phyloP scores from a whole-genome alignment of 1,284 basidiomycete genomes.

The Pseudozyma hubeiensis region DNA sequence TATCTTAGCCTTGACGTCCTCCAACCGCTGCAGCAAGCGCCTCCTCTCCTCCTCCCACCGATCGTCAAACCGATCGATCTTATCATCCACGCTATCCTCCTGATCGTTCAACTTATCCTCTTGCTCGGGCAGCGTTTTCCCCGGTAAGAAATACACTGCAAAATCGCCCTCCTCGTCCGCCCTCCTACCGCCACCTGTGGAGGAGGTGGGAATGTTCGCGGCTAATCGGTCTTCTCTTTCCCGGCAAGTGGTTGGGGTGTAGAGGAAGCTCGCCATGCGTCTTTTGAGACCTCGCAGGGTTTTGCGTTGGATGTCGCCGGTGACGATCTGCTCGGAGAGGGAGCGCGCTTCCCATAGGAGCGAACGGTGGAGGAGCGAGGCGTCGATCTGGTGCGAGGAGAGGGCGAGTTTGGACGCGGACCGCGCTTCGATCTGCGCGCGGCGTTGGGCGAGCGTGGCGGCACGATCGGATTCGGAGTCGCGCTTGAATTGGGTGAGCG shows the following conservation, averaged over 20 bases:
- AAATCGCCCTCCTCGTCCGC: neutral
- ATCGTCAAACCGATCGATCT: conserved; percentile 33
- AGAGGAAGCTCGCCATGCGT: conserved; percentile 38
- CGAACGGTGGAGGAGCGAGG: neutral
- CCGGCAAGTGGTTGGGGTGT: conserved; percentile 1
- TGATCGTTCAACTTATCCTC: conserved; percentile 41
- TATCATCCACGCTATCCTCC: conserved; percentile 45
- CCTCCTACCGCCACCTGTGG: neutral
- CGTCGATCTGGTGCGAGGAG: neutral
- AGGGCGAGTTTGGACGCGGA: conserved; percentile 9
- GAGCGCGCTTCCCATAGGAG: conserved; percentile 26
- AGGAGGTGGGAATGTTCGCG: conserved; percentile 6
- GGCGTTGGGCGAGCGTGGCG: neutral
- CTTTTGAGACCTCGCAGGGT: conserved; percentile 27
- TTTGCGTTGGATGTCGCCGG: conserved; percentile 19
- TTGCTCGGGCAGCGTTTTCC: conserved; percentile 29
- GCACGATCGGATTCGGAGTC: conserved; percentile 24
- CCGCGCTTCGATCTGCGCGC: conserved; percentile 25
- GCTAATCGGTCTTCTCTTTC: conserved; percentile 5
- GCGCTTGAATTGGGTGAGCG: conserved; percentile 32
- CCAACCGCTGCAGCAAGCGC: conserved; percentile 4
- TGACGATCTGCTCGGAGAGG: conserved; percentile 22
- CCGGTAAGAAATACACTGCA: conserved; percentile 35
- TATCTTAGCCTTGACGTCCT: conserved; percentile 13
- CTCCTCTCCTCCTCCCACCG: neutral